Conservation (phyloP, 352 stramenopile genomes). For the Phytophthora tubulina region DNA sequence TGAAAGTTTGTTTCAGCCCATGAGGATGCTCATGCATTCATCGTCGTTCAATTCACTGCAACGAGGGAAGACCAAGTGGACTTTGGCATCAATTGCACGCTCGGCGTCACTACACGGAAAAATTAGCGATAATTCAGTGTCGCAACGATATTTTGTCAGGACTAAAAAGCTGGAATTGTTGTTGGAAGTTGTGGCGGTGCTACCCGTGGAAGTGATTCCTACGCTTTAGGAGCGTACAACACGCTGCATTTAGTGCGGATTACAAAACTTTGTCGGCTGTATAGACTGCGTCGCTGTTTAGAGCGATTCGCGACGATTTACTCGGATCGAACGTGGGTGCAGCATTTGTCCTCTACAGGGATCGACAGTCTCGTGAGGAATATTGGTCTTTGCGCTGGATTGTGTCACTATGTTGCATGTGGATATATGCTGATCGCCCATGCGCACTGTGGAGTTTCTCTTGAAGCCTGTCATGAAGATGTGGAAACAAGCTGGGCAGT, state of each 20-base stretch:
- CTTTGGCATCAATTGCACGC: too few species aligned
- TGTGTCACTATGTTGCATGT: constrained; percentile 71
- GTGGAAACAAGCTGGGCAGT: constrained; percentile 72
- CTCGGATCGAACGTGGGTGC: constrained; percentile 52
- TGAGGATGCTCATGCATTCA: too few species aligned
- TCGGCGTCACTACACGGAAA: too few species aligned
- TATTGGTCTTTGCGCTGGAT: constrained; percentile 42
- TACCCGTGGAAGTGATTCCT: too few species aligned
- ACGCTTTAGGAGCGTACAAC: constrained; percentile 59
- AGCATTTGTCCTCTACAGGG: constrained; percentile 66
- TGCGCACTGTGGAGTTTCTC: constrained; percentile 57
- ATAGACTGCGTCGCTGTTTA: constrained; percentile 52
- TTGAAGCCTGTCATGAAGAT: constrained; percentile 54
- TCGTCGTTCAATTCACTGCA: too few species aligned
- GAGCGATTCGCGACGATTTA: constrained; percentile 60
- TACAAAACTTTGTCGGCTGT: constrained; percentile 69
- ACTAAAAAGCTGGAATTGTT: too few species aligned
- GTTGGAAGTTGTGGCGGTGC: too few species aligned
- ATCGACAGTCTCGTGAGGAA: constrained; percentile 60
- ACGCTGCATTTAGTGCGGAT: constrained; percentile 66
- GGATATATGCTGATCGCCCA: constrained; percentile 81
- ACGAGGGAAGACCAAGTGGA: too few species aligned
- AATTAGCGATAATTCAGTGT: too few species aligned
- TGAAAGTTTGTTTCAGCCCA: too few species aligned
- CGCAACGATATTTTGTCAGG: too few species aligned